A percentile compares a stretch with the other conserved stretches of the same genome.
phyloP scores from a whole-genome alignment of 75 land plant species.

The Cunninghamia lanceolata region DNA sequence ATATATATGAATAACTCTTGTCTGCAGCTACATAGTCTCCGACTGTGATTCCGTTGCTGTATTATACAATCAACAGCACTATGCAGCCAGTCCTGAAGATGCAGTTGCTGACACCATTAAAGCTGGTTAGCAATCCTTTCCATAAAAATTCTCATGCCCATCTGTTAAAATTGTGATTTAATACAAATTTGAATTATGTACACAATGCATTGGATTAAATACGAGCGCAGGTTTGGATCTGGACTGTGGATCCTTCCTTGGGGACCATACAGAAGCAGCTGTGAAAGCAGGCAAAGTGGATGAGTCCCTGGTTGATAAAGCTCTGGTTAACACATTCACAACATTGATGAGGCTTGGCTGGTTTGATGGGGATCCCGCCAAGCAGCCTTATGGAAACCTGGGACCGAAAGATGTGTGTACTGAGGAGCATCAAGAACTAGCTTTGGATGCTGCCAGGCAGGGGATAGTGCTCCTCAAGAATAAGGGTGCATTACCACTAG shows the following conservation, averaged over 20 bases:
- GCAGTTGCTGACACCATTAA: constrained; percentile 77
- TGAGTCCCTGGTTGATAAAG: constrained; percentile 55
- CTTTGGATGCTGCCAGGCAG: constrained; percentile 84
- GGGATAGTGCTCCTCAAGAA: constrained; percentile 89
- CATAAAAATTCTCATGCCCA: background rate
- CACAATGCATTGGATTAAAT: background rate
- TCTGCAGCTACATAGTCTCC: constrained; percentile 81
- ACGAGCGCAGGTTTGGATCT: background rate
- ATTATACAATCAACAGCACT: constrained; percentile 60
- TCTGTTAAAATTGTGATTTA: background rate
- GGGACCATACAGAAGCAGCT: constrained; percentile 51
- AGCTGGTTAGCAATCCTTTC: constrained; percentile 56
- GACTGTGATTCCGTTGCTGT: constrained; percentile 97
- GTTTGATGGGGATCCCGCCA: constrained; percentile 84
- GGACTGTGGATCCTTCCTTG: constrained; percentile 76
- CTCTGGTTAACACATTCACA: constrained; percentile 54
- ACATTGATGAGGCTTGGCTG: constrained; percentile 87
- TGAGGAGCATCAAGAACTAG: constrained; percentile 57
- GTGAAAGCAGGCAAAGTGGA: constrained; percentile 47
- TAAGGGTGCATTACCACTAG: constrained; percentile 34
- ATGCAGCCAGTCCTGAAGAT: constrained; percentile 73
- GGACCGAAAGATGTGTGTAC: constrained; percentile 83
- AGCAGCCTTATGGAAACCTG: constrained; percentile 58
- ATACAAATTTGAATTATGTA: background rate
- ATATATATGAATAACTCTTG: background rate